Evolutionary conservation across 2,329 filamentous ascomycete species (phyloP).

Genomic region (Venturia pyrina): DNA sequence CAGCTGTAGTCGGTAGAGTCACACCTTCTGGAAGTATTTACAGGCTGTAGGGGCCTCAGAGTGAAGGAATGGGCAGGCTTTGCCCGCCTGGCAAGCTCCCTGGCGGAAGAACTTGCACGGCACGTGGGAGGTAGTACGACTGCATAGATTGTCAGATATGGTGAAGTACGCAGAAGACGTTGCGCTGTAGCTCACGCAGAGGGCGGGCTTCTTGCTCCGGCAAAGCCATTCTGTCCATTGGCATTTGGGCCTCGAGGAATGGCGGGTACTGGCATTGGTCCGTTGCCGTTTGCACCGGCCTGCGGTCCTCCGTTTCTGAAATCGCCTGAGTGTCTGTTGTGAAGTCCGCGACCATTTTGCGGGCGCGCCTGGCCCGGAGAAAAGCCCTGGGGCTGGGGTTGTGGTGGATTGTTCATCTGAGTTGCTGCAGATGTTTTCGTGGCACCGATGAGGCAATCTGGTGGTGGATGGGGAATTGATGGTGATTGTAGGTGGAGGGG

Average conservation of each 20-base stretch:
- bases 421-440: not conserved
- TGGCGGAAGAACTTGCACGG: slow-evolving; percentile 99
- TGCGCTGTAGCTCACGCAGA: not conserved
- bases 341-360: slow-evolving; percentile 13
- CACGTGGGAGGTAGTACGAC: slow-evolving; percentile 60
- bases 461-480: slow-evolving; percentile 1
- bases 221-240: slow-evolving; percentile 3
- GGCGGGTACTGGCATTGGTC: slow-evolving; percentile 27
- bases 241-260: slow-evolving; percentile 19
- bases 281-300: slow-evolving; percentile 22
- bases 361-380: slow-evolving; percentile 13
- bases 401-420: slow-evolving; percentile 14
- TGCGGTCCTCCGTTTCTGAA: slow-evolving; percentile 21
- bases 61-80: slow-evolving; percentile 96
- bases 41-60: slow-evolving; percentile 72
- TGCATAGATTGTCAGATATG: slow-evolving; percentile 13
- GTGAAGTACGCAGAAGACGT: not conserved
- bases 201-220: slow-evolving; percentile 12
- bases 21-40: slow-evolving; percentile 98
- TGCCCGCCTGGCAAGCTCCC: slow-evolving; percentile 90
- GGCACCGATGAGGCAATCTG: not conserved
- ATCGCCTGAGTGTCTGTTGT: slow-evolving; percentile 23
- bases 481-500: not conserved
- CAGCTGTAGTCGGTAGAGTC: not conserved
- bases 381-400: slow-evolving; percentile 16